Conservation (phyloP, 352 stramenopile genomes). For the Pythium periplocum region DNA sequence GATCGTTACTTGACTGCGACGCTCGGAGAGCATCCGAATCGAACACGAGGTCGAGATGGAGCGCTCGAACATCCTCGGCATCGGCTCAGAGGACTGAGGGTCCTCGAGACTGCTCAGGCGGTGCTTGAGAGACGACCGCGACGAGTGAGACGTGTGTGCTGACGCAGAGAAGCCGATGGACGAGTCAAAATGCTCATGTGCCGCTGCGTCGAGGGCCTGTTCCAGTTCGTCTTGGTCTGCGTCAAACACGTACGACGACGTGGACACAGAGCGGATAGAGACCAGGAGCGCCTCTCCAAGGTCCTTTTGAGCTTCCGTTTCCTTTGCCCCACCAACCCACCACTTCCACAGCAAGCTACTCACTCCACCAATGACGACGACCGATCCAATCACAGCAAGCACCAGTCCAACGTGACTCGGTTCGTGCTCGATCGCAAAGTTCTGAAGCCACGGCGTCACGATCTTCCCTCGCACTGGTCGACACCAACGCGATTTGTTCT, state of each 20-base stretch:
- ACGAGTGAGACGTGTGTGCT: constrained; percentile 9
- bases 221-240: constrained; percentile 15
- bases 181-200: constrained; percentile 53
- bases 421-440: constrained; percentile 44
- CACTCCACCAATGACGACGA: constrained; percentile 29
- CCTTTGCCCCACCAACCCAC: too few species aligned
- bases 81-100: too few species aligned
- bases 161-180: constrained; percentile 53
- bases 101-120: not conserved
- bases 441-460: constrained; percentile 40
- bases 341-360: too few species aligned
- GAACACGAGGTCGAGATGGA: constrained; percentile 20
- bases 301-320: too few species aligned
- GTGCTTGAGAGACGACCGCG: constrained; percentile 1
- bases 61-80: not conserved
- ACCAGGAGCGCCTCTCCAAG: too few species aligned
- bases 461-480: constrained; percentile 27
- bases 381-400: constrained; percentile 45
- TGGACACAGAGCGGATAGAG: too few species aligned
- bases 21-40: constrained; percentile 12
- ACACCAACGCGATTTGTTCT: constrained; percentile 35
- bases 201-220: constrained; percentile 36
- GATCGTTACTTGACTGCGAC: constrained; percentile 29
- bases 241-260: not conserved
- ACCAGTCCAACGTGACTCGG: constrained; percentile 55